A percentile compares a stretch with the other conserved stretches of the same genome.
Conservation (phyloP, 1,284 basidiomycete species). For the Cutaneotrichosporon sp. region DNA sequence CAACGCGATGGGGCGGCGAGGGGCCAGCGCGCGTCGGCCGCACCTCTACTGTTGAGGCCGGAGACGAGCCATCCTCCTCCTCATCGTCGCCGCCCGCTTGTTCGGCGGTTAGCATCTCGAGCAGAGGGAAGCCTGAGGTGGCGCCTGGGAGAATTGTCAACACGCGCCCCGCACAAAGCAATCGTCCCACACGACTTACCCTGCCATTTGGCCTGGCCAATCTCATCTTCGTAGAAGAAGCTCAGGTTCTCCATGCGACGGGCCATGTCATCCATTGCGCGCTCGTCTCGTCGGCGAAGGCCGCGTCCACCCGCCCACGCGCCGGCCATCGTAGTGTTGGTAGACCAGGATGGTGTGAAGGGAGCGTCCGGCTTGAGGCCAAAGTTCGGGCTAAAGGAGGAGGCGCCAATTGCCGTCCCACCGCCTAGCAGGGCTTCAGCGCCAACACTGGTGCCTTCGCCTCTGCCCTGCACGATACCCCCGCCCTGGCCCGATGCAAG, state of each 20-base stretch:
- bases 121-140: conserved; percentile 79
- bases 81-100: conserved; percentile 51
- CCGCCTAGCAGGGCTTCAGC: conserved; percentile 39
- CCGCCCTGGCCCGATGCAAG: conserved; percentile 47
- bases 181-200: conserved; percentile 36
- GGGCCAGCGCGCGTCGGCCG: conserved; percentile 12
- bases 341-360: conserved; percentile 9
- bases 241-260: conserved; percentile 50
- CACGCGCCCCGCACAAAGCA: neutral
- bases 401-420: conserved; percentile 10
- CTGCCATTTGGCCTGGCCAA: conserved; percentile 55
- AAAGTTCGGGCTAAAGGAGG: conserved; percentile 11
- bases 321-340: conserved; percentile 8
- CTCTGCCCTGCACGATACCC: conserved; percentile 45
- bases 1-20: conserved; percentile 11
- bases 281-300: conserved; percentile 18
- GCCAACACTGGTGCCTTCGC: conserved; percentile 41
- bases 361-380: conserved; percentile 18
- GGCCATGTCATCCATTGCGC: conserved; percentile 41
- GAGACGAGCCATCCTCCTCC: conserved; percentile 10
- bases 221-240: conserved; percentile 55
- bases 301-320: conserved; percentile 21
- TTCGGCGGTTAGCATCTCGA: conserved; percentile 67
- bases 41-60: conserved; percentile 7
- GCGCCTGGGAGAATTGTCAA: conserved; percentile 59